phyloP scores from a whole-genome alignment of 192 early-diverging fungal species.

The Linnemannia schmuckeri region DNA sequence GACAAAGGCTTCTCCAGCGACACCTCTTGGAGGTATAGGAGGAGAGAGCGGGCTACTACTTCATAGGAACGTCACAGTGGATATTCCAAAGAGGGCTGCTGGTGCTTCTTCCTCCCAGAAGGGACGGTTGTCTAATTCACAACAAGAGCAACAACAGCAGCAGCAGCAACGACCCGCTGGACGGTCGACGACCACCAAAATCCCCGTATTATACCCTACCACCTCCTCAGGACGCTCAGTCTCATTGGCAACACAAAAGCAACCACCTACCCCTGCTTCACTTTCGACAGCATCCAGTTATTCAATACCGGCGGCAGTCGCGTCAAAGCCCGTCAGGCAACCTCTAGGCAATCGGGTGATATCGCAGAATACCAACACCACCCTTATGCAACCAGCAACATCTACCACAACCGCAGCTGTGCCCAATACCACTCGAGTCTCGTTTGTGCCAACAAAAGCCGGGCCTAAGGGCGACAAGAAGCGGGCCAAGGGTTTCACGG shows the following conservation, averaged over 20 bases:
- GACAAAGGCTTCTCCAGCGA: neutral
- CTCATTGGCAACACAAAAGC: neutral
- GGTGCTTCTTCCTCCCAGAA: neutral
- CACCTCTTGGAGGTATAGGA: neutral
- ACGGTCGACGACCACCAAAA: neutral
- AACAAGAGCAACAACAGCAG: neutral
- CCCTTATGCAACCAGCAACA: neutral
- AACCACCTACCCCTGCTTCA: neutral
- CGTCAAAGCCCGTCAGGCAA: neutral
- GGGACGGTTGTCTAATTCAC: neutral
- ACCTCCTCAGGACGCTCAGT: neutral
- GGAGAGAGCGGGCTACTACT: neutral
- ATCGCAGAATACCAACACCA: neutral
- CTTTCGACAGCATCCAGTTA: neutral
- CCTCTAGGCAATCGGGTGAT: neutral
- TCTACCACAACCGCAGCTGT: neutral
- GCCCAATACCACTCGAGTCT: neutral
- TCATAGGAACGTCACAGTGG: neutral
- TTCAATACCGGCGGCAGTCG: neutral
- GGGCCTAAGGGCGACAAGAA: constrained; percentile 10
- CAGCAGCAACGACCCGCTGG: neutral
- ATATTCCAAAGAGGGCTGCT: neutral
- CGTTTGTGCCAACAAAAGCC: neutral
- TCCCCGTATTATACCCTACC: neutral
- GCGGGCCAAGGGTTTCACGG: constrained; percentile 6